Percentiles rank a stretch among this genome's conserved stretches.
Conservation (phyloP, 2,329 filamentous ascomycete species). For the Colletotrichum trifolii region DNA sequence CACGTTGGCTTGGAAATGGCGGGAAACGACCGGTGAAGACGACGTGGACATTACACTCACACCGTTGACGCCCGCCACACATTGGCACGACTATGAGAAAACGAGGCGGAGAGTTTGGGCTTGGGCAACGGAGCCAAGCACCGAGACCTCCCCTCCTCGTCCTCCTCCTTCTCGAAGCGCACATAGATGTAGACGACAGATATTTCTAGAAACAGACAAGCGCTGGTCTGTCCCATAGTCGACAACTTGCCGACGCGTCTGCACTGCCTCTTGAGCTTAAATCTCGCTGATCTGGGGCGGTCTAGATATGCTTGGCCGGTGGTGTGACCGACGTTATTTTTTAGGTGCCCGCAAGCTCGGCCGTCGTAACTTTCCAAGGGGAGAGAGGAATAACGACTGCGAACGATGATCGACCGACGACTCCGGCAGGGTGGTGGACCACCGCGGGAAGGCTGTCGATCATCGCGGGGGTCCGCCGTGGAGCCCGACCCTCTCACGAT, state of each 20-base stretch:
- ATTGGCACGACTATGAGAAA: neutral
- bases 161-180: neutral
- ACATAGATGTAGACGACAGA: neutral
- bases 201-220: slow-evolving; percentile 6
- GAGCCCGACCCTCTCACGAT: no score
- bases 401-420: no score
- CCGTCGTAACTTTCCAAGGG: no score
- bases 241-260: neutral
- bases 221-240: slow-evolving; percentile 3
- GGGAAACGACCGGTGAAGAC: neutral
- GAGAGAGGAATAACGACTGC: no score
- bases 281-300: no score
- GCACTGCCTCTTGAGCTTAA: slow-evolving; percentile 16
- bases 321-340: no score
- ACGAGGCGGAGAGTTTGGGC: slow-evolving; percentile 23
- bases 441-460: no score
- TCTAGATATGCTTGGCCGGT: no score
- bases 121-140: neutral
- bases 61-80: neutral
- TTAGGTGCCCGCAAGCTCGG: no score
- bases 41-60: neutral
- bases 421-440: no score
- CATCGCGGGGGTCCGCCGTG: no score
- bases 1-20: neutral
- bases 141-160: no score